Percentiles rank a stretch among this genome's conserved stretches.
These are phyloP conservation scores for Dipodascus albidus DNA, from an alignment of 805 yeast genomes.

Conservation along the genomic window DNA sequence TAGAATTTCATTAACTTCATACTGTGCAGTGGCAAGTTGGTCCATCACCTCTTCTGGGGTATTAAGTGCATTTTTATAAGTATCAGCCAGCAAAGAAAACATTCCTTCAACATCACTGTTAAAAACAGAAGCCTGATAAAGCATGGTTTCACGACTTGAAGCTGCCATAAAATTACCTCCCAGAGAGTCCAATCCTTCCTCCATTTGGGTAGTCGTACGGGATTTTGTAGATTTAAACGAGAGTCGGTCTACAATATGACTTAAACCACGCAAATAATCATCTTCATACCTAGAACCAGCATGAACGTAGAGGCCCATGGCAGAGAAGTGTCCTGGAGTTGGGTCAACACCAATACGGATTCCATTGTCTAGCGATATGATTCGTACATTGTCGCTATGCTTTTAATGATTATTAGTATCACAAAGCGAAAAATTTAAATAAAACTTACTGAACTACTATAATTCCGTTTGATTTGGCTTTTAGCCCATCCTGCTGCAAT, in stretches of 20 bases:
- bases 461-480: background rate
- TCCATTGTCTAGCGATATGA: conserved; percentile 56
- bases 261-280: conserved; percentile 49
- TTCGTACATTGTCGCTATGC: background rate
- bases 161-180: conserved; percentile 96
- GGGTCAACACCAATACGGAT: conserved; percentile 73
- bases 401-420: background rate
- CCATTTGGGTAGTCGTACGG: conserved; percentile 51
- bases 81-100: conserved; percentile 66
- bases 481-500: background rate
- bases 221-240: conserved; percentile 40
- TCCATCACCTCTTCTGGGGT: conserved; percentile 61
- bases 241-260: conserved; percentile 76
- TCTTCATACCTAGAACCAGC: conserved; percentile 86
- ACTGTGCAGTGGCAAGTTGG: conserved; percentile 60
- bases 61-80: conserved; percentile 61
- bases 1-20: conserved; percentile 76
- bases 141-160: conserved; percentile 79
- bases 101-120: conserved; percentile 71
- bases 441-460: background rate
- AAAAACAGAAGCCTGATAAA: conserved; percentile 92
- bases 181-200: conserved; percentile 58
- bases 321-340: conserved; percentile 83
- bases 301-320: conserved; percentile 77
- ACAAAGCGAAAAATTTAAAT: background rate